Conservation (phyloP, 169 alveolate genomes). For the Cryptosporidium sp. region DNA sequence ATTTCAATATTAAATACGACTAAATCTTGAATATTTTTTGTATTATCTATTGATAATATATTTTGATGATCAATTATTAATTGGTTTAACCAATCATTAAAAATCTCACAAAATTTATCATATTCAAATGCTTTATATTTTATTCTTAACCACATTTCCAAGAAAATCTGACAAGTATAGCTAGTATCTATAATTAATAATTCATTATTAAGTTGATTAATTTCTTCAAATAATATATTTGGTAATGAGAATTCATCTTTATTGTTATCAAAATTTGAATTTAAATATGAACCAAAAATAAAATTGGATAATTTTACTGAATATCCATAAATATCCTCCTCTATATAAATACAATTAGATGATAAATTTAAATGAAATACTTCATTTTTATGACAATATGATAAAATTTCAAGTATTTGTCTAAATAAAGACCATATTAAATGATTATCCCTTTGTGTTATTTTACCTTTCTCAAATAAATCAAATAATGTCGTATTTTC, state of each 20-base stretch:
- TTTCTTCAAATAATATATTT: neutral
- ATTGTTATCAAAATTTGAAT: neutral
- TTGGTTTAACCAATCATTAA: conserved; percentile 14
- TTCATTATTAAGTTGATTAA: neutral
- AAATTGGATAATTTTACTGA: conserved; percentile 60
- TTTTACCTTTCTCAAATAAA: conserved; percentile 14
- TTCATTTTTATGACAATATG: conserved; percentile 59
- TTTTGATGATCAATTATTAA: neutral
- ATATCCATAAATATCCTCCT: conserved; percentile 55
- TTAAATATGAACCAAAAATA: conserved; percentile 43
- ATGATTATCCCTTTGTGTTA: conserved; percentile 29
- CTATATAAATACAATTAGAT: conserved; percentile 58
- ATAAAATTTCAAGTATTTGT: conserved; percentile 42
- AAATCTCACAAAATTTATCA: neutral
- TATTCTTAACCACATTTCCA: conserved; percentile 59
- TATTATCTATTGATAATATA: neutral
- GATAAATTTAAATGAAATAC: conserved; percentile 48
- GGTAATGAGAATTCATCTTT: conserved; percentile 5
- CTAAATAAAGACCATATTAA: conserved; percentile 66
- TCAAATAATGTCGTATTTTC: conserved; percentile 35
- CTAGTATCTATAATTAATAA: neutral
- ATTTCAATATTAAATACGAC: conserved; percentile 19
- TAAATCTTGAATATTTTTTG: conserved; percentile 15
- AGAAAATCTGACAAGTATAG: conserved; percentile 21
- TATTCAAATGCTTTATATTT: conserved; percentile 23